phyloP scores from a whole-genome alignment of 768 basidiomycete genomes.

The Chiua virens region DNA sequence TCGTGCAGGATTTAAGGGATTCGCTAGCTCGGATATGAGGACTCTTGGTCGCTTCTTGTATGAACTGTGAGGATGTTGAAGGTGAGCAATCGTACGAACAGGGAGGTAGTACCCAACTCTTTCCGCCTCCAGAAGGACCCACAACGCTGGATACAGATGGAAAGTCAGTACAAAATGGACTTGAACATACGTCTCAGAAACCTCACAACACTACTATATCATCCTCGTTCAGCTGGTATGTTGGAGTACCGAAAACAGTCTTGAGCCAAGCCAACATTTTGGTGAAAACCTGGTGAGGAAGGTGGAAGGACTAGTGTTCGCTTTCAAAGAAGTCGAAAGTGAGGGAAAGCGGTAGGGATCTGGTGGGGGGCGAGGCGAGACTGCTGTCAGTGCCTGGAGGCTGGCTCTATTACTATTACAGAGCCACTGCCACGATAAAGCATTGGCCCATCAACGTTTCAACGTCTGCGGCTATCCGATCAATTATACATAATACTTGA shows the following conservation, averaged over 20 bases:
- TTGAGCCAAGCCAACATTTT: neutral
- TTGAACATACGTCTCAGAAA: neutral
- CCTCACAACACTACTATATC: conserved; percentile 23
- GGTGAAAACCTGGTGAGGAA: too few relatives aligned
- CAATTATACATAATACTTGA: too few relatives aligned
- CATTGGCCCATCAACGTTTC: too few relatives aligned
- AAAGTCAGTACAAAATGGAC: neutral
- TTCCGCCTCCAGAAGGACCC: conserved; percentile 20
- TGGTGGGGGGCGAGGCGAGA: too few relatives aligned
- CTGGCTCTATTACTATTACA: too few relatives aligned
- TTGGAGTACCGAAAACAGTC: too few relatives aligned
- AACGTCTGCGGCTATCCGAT: too few relatives aligned
- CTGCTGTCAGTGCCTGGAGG: too few relatives aligned
- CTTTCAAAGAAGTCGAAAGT: too few relatives aligned
- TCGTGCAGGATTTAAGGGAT: neutral
- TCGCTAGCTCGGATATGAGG: neutral
- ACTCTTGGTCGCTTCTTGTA: conserved; percentile 1
- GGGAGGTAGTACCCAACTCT: conserved; percentile 14
- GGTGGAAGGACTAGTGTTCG: too few relatives aligned
- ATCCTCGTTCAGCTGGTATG: neutral
- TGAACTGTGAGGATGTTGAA: conserved; percentile 5
- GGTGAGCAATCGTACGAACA: neutral
- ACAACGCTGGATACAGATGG: conserved; percentile 7
- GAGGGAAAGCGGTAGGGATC: too few relatives aligned
- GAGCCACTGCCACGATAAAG: too few relatives aligned